phyloP scores from a whole-genome alignment of 345 rosid genomes.

The Pistacia vera region DNA sequence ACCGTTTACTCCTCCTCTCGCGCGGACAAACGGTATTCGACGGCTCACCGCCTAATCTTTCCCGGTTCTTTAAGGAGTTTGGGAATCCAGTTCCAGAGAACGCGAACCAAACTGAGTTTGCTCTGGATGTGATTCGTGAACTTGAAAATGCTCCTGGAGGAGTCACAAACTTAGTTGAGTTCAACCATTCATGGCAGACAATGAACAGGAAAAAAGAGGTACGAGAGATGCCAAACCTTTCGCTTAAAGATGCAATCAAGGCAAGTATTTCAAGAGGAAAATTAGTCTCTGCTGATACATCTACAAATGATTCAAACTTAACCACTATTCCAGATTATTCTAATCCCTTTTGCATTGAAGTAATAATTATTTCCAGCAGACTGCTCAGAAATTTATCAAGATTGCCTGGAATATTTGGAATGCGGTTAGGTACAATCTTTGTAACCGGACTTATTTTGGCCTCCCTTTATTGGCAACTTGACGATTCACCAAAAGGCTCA shows the following conservation, averaged over 20 bases:
- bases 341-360: conserved; percentile 34
- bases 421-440: conserved; percentile 7
- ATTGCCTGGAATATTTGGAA: conserved; percentile 8
- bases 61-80: conserved; percentile 23
- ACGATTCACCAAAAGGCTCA: conserved; percentile 39
- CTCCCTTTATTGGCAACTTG: conserved; percentile 27
- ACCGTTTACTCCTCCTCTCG: conserved; percentile 34
- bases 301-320: neutral
- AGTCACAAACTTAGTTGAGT: conserved; percentile 4
- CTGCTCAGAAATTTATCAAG: conserved; percentile 21
- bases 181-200: neutral
- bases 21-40: conserved; percentile 29
- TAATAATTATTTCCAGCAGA: conserved; percentile 29
- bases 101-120: conserved; percentile 30
- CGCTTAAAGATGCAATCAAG: conserved; percentile 15
- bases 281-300: conserved; percentile 8
- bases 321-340: conserved; percentile 30
- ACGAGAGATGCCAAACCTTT: neutral
- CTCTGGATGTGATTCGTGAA: conserved; percentile 34
- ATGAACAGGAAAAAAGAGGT: neutral
- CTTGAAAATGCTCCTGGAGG: conserved; percentile 25
- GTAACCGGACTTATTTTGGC: conserved; percentile 32
- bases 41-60: conserved; percentile 23
- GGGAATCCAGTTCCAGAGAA: conserved; percentile 35
- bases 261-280: conserved; percentile 18